These are phyloP conservation scores for Talaromyces stipitatus DNA, from an alignment of 495 filamentous ascomycete species.

Conservation along the genomic window DNA sequence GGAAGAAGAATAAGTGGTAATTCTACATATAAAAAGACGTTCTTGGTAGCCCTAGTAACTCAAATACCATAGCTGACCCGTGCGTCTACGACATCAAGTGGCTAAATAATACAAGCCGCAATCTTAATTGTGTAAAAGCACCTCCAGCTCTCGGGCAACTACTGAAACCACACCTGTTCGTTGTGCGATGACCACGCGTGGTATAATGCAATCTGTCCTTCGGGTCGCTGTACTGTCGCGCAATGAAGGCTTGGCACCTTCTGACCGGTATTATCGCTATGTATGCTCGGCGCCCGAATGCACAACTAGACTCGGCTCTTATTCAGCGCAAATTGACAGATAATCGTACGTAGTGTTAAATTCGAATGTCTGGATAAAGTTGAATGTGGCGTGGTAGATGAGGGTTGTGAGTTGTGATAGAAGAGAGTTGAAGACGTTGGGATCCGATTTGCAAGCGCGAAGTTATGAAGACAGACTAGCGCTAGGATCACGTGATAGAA, in stretches of 20 bases:
- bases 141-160: constrained; percentile 26
- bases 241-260: not conserved
- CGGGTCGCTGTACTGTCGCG: not conserved
- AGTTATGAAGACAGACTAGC: constrained; percentile 1
- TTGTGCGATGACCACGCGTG: constrained; percentile 9
- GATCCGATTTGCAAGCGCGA: not conserved
- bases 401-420: no score
- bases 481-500: not conserved
- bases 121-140: constrained; percentile 21
- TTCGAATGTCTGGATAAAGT: not conserved
- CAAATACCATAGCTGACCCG: constrained; percentile 16
- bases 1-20: constrained; percentile 12
- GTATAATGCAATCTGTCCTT: constrained; percentile 3
- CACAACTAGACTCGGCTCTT: not conserved
- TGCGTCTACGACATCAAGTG: constrained; percentile 37
- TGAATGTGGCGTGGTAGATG: not conserved
- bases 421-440: not conserved
- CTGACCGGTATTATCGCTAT: not conserved
- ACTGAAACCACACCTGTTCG: constrained; percentile 21
- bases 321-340: not conserved
- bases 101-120: constrained; percentile 38
- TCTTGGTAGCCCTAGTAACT: constrained; percentile 13
- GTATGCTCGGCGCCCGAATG: not conserved
- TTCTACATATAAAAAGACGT: constrained; percentile 30
- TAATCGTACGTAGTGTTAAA: not conserved